Evolutionary conservation across 1,284 basidiomycete genomes (phyloP).

Genomic region (Hemileccinum hortonii): DNA sequence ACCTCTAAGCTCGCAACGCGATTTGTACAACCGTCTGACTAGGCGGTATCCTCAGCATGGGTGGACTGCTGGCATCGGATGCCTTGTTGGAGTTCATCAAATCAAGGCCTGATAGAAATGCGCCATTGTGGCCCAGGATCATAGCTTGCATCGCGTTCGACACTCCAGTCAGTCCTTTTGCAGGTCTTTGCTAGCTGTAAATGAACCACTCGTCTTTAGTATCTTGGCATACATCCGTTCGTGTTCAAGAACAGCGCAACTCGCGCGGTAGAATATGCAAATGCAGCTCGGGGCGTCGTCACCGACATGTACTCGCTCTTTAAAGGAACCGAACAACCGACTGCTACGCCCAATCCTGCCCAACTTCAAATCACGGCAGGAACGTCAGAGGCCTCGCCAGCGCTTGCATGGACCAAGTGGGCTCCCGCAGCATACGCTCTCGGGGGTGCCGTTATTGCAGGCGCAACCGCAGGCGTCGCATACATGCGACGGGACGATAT

Average conservation of each 20-base stretch:
- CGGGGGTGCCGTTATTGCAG: conserved; percentile 72
- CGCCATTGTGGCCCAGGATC: conserved; percentile 81
- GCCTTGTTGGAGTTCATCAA: conserved; percentile 72
- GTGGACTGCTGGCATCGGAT: conserved; percentile 85
- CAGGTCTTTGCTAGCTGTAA: neutral
- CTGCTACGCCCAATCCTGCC: conserved; percentile 31
- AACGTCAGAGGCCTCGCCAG: conserved; percentile 20
- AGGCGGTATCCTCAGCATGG: conserved; percentile 63
- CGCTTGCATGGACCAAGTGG: conserved; percentile 57
- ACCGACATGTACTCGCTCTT: conserved; percentile 53
- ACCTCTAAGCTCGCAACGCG: conserved; percentile 13
- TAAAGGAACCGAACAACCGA: conserved; percentile 42
- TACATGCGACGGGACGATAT: conserved; percentile 79
- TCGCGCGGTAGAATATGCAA: conserved; percentile 74
- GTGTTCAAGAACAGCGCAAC: conserved; percentile 85
- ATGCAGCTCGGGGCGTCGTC: conserved; percentile 61
- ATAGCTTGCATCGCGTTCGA: conserved; percentile 85
- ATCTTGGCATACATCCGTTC: conserved; percentile 81
- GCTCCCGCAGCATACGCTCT: conserved; percentile 63
- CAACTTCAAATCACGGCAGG: conserved; percentile 25
- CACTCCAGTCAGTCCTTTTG: conserved; percentile 68
- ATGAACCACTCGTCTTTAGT: conserved; percentile 45
- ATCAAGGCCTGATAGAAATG: conserved; percentile 57
- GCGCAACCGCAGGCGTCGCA: conserved; percentile 81
- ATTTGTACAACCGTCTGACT: neutral